Evolutionary conservation across 805 yeast genomes (phyloP).

Genomic region (Maudiozyma bulderi): DNA sequence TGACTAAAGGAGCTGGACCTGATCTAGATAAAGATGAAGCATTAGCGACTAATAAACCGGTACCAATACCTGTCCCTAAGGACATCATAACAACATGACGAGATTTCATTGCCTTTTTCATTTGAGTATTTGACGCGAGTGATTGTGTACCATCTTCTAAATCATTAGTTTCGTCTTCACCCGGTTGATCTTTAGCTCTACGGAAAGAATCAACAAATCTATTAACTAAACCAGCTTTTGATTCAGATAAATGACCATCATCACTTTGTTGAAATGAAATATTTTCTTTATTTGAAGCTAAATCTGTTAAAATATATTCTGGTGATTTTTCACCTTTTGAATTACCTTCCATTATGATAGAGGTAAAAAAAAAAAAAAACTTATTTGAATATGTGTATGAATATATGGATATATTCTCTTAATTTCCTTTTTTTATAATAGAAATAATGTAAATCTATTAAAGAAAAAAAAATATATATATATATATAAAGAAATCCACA

Average conservation of each 20-base stretch:
- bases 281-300: constrained; percentile 2
- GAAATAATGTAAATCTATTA: neutral
- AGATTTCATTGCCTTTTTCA: constrained; percentile 18
- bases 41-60: constrained; percentile 52
- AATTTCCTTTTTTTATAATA: no score
- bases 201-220: constrained; percentile 19
- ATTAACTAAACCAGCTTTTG: neutral
- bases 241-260: neutral
- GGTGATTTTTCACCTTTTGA: constrained; percentile 5
- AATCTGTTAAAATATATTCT: constrained; percentile 1
- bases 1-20: constrained; percentile 40
- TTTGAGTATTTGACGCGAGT: constrained; percentile 7
- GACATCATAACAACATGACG: constrained; percentile 66
- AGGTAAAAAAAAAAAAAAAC: neutral
- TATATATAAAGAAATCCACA: no score
- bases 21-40: constrained; percentile 38
- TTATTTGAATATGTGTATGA: neutral
- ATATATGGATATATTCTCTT: neutral
- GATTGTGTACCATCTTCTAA: constrained; percentile 14
- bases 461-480: no score
- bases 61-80: constrained; percentile 76
- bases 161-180: constrained; percentile 7
- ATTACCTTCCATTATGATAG: neutral
- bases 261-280: constrained; percentile 1
- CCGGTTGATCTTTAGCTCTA: constrained; percentile 9